Conservation (phyloP, 257 asterid species). For the Nicotiana undulata region DNA sequence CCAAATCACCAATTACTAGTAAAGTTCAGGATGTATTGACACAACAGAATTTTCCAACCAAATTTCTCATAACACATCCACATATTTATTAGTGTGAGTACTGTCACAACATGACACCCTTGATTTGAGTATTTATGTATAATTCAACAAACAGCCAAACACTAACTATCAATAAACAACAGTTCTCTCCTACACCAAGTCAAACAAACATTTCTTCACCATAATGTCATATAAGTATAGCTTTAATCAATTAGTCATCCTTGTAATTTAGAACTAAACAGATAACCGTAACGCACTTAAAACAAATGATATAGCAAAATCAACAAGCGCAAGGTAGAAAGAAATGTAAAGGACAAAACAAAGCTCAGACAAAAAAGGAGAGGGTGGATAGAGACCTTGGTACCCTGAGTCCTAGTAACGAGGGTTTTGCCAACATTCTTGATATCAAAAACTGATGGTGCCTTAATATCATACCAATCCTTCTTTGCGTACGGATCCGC, state of each 20-base stretch:
- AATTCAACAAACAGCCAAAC: neutral
- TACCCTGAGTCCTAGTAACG: constrained; percentile 2
- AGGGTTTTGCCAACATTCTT: neutral
- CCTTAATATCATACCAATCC: constrained; percentile 3
- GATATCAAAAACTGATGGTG: constrained; percentile 3
- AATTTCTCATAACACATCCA: neutral
- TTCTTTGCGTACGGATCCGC: neutral
- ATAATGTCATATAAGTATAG: neutral
- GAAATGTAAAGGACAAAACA: neutral
- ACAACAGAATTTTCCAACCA: neutral
- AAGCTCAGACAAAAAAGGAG: neutral
- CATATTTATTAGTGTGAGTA: no score
- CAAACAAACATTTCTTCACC: neutral
- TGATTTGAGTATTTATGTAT: no score
- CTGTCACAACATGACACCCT: no score
- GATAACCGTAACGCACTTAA: neutral
- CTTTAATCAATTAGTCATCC: neutral
- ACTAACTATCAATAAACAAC: neutral
- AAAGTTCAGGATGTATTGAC: neutral
- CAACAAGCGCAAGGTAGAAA: neutral
- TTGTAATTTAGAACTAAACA: neutral
- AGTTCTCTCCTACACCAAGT: neutral
- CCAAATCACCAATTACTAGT: neutral
- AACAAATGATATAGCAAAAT: neutral
- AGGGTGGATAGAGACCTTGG: neutral